Evolutionary conservation across 148 eudicot species (phyloP).

Genomic region (Cornus florida): DNA sequence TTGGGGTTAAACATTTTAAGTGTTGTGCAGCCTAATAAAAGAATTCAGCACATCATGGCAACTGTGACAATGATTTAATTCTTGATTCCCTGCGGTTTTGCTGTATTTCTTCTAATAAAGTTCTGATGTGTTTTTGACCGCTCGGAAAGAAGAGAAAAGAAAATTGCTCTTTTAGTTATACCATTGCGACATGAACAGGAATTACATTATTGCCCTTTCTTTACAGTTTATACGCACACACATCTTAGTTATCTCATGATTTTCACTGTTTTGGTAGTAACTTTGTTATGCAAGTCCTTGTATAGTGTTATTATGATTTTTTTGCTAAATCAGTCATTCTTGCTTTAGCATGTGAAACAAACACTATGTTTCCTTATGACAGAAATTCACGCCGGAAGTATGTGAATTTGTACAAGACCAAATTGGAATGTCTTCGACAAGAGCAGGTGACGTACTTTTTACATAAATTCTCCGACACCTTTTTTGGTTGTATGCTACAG

Average conservation of each 20-base stretch:
- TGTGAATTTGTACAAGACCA: constrained; percentile 85
- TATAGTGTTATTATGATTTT: neutral
- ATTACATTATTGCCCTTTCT: neutral
- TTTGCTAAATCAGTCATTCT: neutral
- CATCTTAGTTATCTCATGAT: neutral
- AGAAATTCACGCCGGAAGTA: constrained; percentile 75
- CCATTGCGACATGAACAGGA: neutral
- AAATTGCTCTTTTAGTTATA: too few relatives aligned
- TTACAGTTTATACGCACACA: neutral
- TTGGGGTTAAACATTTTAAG: too few relatives aligned
- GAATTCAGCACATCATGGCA: too few relatives aligned
- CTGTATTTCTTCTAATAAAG: too few relatives aligned
- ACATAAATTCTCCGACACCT: neutral
- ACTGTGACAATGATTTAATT: too few relatives aligned
- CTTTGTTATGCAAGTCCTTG: neutral
- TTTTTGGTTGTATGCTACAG: neutral
- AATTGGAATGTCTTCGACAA: constrained; percentile 70
- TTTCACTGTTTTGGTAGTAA: neutral
- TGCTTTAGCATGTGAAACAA: neutral
- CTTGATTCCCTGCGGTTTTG: too few relatives aligned
- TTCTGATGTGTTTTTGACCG: too few relatives aligned
- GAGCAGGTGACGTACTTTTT: constrained; percentile 64
- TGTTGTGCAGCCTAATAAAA: too few relatives aligned
- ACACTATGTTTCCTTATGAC: constrained; percentile 13
- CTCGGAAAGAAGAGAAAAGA: too few relatives aligned